Conservation (phyloP, 345 rosid genomes). For the Sisymbrium altissimum region DNA sequence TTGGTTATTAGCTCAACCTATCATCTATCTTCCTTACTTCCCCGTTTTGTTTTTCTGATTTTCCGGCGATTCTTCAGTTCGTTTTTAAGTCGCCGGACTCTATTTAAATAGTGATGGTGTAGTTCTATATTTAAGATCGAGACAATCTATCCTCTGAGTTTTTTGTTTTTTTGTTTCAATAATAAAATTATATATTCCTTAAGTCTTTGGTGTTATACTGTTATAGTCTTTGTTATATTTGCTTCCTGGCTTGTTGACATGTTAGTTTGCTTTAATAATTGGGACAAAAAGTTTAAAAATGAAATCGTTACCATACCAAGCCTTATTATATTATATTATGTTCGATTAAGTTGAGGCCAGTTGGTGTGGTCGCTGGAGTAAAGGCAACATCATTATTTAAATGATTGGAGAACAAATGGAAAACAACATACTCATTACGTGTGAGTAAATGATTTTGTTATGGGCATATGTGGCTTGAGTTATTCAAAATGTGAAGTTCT, state of each 20-base stretch:
- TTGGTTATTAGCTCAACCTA: slow-evolving; percentile 37
- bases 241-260: background rate
- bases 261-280: background rate
- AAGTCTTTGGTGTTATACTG: background rate
- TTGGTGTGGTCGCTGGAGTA: background rate
- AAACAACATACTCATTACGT: too few relatives aligned
- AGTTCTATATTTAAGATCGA: slow-evolving; percentile 28
- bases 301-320: background rate
- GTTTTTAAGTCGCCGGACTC: slow-evolving; percentile 18
- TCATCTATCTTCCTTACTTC: slow-evolving; percentile 20
- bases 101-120: slow-evolving; percentile 33
- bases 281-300: background rate
- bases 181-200: slow-evolving; percentile 22
- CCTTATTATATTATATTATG: background rate
- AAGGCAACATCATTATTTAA: background rate
- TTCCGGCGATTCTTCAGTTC: slow-evolving; percentile 27
- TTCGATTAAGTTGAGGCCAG: background rate
- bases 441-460: too few relatives aligned
- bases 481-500: background rate
- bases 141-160: slow-evolving; percentile 18
- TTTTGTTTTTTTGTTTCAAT: slow-evolving; percentile 27
- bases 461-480: too few relatives aligned
- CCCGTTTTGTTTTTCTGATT: slow-evolving; percentile 3
- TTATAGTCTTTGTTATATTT: background rate
- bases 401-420: background rate